Evolutionary conservation across 306 rosid genomes (phyloP).

Genomic region (Rosa multiflora): DNA sequence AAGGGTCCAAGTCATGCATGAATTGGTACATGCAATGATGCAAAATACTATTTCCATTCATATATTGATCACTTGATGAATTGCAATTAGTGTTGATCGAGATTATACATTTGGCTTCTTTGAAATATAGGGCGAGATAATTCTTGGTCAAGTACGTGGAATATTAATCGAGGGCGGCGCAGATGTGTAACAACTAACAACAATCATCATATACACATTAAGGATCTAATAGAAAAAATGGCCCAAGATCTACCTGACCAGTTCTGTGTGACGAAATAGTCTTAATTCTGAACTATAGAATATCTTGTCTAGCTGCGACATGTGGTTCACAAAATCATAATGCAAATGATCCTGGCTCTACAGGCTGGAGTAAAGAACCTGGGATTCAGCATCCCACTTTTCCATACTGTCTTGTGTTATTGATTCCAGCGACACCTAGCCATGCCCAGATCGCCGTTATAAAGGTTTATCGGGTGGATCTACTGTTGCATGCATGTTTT

Average conservation of each 20-base stretch:
- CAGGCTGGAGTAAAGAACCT: neutral
- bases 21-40: neutral
- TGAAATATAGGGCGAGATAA: too few relatives aligned
- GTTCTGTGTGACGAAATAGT: neutral
- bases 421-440: neutral
- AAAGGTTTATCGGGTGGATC: neutral
- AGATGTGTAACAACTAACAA: too few relatives aligned
- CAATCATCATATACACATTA: neutral
- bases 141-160: too few relatives aligned
- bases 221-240: neutral
- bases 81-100: too few relatives aligned
- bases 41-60: too few relatives aligned
- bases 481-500: neutral
- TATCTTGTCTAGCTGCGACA: too few relatives aligned
- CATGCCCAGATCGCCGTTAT: neutral
- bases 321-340: neutral
- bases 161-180: too few relatives aligned
- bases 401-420: neutral
- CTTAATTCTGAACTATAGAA: neutral
- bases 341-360: neutral
- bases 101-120: too few relatives aligned
- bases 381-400: neutral
- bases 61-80: too few relatives aligned
- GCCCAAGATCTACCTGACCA: neutral
- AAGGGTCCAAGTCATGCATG: constrained; percentile 2